Conservation (phyloP, 768 basidiomycete species). For the Mycena polygramma region DNA sequence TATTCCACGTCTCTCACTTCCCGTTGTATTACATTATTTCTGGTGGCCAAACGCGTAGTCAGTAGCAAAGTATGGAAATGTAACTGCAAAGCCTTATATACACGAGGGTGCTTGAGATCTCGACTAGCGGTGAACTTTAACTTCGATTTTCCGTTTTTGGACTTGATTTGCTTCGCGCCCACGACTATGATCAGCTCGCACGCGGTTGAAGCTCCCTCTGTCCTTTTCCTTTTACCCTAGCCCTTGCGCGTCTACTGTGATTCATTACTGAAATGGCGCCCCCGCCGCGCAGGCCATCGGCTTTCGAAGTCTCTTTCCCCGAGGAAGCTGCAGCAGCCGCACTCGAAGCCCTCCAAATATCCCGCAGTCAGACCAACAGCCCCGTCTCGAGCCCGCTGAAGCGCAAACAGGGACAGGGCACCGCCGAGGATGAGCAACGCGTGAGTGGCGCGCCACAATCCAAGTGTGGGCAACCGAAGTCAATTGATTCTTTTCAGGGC, state of each 20-base stretch:
- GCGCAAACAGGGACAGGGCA: conserved; percentile 33
- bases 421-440: conserved; percentile 27
- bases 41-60: conserved; percentile 26
- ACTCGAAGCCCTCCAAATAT: not conserved
- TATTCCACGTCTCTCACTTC: conserved; percentile 17
- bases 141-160: too few relatives aligned
- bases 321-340: conserved; percentile 47
- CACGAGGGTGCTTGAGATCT: conserved; percentile 12
- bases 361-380: conserved; percentile 4
- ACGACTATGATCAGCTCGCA: too few relatives aligned
- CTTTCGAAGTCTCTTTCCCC: conserved; percentile 68
- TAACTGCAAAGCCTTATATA: conserved; percentile 21
- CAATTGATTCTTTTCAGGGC: conserved; percentile 35
- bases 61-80: conserved; percentile 15
- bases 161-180: too few relatives aligned
- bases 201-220: too few relatives aligned
- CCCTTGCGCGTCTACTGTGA: not conserved
- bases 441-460: conserved; percentile 13
- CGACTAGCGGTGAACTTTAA: too few relatives aligned
- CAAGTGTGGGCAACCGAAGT: not conserved
- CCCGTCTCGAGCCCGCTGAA: conserved; percentile 31
- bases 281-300: conserved; percentile 57
- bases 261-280: conserved; percentile 49
- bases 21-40: conserved; percentile 32
- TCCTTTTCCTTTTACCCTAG: not conserved